A percentile compares a stretch with the other conserved stretches of the same genome.
Conservation (phyloP, 108 stramenopile genomes). For the Cylindrotheca closterium region DNA sequence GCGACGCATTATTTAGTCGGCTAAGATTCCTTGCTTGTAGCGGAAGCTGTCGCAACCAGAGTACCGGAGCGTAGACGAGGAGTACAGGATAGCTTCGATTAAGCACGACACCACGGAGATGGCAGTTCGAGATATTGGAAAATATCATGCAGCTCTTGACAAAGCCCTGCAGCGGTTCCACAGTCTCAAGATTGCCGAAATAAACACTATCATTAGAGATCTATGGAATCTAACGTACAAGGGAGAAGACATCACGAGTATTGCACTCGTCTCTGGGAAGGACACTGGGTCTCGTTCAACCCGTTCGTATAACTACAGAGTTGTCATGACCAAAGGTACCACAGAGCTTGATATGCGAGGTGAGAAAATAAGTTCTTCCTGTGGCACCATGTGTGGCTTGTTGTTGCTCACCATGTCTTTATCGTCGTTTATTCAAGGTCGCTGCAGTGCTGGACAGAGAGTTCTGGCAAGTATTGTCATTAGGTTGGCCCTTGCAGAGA, state of each 20-base stretch:
- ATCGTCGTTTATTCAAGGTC: slow-evolving; percentile 21
- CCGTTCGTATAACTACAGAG: slow-evolving; percentile 95
- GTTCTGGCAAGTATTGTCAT: slow-evolving; percentile 97
- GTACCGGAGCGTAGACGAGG: slow-evolving; percentile 86
- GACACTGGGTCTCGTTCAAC: slow-evolving; percentile 67
- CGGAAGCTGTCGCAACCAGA: slow-evolving; percentile 61
- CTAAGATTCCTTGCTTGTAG: slow-evolving; percentile 16
- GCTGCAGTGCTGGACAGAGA: slow-evolving; percentile 95
- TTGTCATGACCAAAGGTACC: slow-evolving; percentile 92
- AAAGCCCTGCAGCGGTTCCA: slow-evolving; percentile 90
- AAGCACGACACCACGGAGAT: slow-evolving; percentile 89
- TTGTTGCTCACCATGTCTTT: background rate
- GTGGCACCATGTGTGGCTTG: too few species aligned
- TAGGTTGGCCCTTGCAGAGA: slow-evolving; percentile 98
- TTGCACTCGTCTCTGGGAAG: slow-evolving; percentile 90
- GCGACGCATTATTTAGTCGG: background rate
- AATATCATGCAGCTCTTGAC: slow-evolving; percentile 90
- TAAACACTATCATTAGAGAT: slow-evolving; percentile 96
- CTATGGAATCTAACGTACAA: slow-evolving; percentile 97
- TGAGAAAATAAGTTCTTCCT: too few species aligned
- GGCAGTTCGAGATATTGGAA: slow-evolving; percentile 91
- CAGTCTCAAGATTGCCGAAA: slow-evolving; percentile 93
- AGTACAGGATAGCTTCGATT: slow-evolving; percentile 84
- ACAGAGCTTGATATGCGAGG: slow-evolving; percentile 95
- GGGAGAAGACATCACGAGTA: slow-evolving; percentile 97